Percentiles rank a stretch among this genome's conserved stretches.
Evolutionary conservation across 129 eudicot genomes (phyloP).

Genomic region (Sambucus nigra): DNA sequence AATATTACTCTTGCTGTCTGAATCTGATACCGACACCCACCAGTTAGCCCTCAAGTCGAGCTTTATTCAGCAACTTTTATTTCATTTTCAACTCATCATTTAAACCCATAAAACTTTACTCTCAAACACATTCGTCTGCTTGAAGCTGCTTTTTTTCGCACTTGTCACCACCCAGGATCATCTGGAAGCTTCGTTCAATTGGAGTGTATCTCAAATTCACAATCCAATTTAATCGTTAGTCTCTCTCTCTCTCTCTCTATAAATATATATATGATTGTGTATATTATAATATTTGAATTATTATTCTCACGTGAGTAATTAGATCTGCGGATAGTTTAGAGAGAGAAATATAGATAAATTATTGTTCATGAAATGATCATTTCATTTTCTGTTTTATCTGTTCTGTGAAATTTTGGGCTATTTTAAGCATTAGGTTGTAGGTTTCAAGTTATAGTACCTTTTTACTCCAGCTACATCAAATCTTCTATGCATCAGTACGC

Average conservation of each 20-base stretch:
- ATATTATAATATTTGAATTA: neutral
- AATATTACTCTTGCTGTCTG: constrained; percentile 20
- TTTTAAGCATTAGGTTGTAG: constrained; percentile 5
- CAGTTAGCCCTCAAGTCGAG: no score
- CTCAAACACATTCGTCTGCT: neutral
- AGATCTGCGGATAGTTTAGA: constrained; percentile 9
- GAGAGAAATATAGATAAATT: neutral
- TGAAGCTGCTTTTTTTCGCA: neutral
- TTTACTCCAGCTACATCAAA: neutral
- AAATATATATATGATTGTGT: neutral
- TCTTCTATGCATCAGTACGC: neutral
- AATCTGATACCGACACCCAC: neutral
- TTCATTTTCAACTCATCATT: neutral
- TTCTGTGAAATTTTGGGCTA: neutral
- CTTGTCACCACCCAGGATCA: neutral
- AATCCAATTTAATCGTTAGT: neutral
- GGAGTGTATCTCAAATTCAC: neutral
- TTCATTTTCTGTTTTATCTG: no score
- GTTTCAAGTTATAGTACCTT: neutral
- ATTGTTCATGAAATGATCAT: constrained; percentile 5
- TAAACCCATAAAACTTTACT: neutral
- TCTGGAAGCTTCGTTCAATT: neutral
- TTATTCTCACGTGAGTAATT: constrained; percentile 3
- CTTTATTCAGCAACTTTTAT: neutral
- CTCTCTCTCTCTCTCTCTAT: neutral